These are phyloP conservation scores for Neofusicoccum kwambonambiense DNA, from an alignment of 2,329 filamentous ascomycete species.

Conservation along the genomic window DNA sequence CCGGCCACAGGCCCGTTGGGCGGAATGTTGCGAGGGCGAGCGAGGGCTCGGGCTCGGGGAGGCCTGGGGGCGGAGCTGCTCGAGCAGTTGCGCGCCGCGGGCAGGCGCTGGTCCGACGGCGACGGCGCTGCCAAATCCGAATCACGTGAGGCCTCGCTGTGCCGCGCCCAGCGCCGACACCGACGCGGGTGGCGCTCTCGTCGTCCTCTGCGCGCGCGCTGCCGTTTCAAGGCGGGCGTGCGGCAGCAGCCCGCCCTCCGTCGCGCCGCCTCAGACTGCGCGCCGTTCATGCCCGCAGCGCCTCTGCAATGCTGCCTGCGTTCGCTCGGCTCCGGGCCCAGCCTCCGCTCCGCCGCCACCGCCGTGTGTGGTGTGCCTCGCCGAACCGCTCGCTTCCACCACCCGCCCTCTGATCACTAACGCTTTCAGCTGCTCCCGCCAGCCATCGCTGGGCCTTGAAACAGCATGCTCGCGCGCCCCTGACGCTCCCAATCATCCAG, in stretches of 20 bases:
- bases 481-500: neutral
- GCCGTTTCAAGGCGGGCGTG: neutral
- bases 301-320: neutral
- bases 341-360: constrained; percentile 1
- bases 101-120: neutral
- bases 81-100: too few relatives aligned
- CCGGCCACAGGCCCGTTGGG: neutral
- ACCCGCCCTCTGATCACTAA: constrained; percentile 3
- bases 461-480: neutral
- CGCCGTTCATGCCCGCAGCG: neutral
- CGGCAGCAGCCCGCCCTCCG: neutral
- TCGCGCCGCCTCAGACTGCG: neutral
- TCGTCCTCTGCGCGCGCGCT: neutral
- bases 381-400: neutral
- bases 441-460: constrained; percentile 13
- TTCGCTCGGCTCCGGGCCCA: neutral
- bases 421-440: neutral
- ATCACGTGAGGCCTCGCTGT: neutral
- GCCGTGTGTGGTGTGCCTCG: neutral
- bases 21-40: neutral
- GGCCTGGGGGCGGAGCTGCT: neutral
- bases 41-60: neutral
- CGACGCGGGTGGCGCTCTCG: neutral
- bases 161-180: neutral
- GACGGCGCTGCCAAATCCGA: neutral